These are phyloP conservation scores for Dalechampia spathulata DNA, from an alignment of 441 rosid species.

Conservation along the genomic window DNA sequence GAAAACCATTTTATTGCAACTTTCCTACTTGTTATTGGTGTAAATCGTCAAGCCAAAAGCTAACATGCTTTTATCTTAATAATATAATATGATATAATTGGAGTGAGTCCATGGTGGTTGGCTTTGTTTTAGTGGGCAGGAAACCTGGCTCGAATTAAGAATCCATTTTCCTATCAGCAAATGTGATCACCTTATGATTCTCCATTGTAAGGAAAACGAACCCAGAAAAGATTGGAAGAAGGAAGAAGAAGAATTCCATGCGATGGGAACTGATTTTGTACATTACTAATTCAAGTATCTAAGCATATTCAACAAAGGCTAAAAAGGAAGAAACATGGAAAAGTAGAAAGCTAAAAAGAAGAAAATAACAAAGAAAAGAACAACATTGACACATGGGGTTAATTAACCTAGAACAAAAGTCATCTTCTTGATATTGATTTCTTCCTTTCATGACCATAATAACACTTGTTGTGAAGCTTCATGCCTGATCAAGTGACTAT, in stretches of 20 bases:
- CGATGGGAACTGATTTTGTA: constrained; percentile 50
- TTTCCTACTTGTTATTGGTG: too few species aligned
- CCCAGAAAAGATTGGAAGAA: not conserved
- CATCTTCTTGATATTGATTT: constrained; percentile 27
- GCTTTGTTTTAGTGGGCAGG: constrained; percentile 35
- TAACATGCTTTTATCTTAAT: constrained; percentile 21
- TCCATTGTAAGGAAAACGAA: too few species aligned
- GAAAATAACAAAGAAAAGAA: constrained; percentile 6
- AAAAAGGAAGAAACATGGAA: constrained; percentile 8
- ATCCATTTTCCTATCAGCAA: constrained; percentile 22
- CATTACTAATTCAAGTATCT: constrained; percentile 46
- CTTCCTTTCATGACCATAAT: constrained; percentile 39
- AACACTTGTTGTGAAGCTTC: constrained; percentile 26
- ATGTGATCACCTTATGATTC: constrained; percentile 20
- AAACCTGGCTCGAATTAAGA: constrained; percentile 39
- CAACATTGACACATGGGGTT: constrained; percentile 28
- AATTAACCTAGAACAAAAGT: constrained; percentile 27
- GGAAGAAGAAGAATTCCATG: constrained; percentile 18
- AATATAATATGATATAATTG: constrained; percentile 16
- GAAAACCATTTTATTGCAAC: too few species aligned
- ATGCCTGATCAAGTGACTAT: constrained; percentile 8
- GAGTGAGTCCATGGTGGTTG: too few species aligned
- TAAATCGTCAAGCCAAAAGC: constrained; percentile 16
- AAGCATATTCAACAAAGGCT: constrained; percentile 29
- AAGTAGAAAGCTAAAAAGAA: constrained; percentile 8